Conservation (phyloP, 768 basidiomycete species). For the Erythrobasidium yunnanense region DNA sequence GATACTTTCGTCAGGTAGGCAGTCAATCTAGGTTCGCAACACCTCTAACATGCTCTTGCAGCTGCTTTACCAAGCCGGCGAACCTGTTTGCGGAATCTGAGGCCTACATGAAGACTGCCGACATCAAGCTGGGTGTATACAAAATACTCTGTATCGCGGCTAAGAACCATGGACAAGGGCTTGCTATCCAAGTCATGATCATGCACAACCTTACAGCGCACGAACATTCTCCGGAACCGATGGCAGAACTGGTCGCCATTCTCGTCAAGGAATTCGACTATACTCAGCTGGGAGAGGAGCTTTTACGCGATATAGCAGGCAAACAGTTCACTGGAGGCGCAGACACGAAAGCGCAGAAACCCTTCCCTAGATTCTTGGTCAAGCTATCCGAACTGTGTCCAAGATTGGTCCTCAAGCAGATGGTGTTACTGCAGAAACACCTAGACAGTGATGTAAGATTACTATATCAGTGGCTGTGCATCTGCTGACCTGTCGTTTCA, state of each 20-base stretch:
- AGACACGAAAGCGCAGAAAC: conserved; percentile 78
- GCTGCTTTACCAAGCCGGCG: conserved; percentile 76
- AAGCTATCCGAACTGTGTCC: conserved; percentile 69
- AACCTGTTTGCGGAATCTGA: conserved; percentile 80
- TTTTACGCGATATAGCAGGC: conserved; percentile 69
- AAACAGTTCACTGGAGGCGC: conserved; percentile 60
- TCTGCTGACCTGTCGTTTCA: conserved; percentile 39
- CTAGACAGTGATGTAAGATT: conserved; percentile 73
- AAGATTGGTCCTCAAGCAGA: conserved; percentile 72
- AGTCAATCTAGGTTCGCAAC: neutral
- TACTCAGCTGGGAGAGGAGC: conserved; percentile 76
- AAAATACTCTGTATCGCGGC: conserved; percentile 83
- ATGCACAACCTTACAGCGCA: conserved; percentile 86
- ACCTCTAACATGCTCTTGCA: conserved; percentile 38
- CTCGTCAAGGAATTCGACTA: conserved; percentile 79
- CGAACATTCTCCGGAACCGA: conserved; percentile 84
- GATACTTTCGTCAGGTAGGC: conserved; percentile 76
- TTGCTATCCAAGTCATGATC: conserved; percentile 66
- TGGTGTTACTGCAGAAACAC: conserved; percentile 69
- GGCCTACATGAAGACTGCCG: conserved; percentile 66
- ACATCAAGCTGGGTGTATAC: conserved; percentile 65
- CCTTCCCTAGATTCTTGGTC: conserved; percentile 73
- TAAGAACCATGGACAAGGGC: conserved; percentile 72
- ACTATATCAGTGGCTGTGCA: conserved; percentile 24
- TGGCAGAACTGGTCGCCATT: conserved; percentile 76